phyloP scores from a whole-genome alignment of 1,284 basidiomycete genomes.

The Bjerkandera adusta region DNA sequence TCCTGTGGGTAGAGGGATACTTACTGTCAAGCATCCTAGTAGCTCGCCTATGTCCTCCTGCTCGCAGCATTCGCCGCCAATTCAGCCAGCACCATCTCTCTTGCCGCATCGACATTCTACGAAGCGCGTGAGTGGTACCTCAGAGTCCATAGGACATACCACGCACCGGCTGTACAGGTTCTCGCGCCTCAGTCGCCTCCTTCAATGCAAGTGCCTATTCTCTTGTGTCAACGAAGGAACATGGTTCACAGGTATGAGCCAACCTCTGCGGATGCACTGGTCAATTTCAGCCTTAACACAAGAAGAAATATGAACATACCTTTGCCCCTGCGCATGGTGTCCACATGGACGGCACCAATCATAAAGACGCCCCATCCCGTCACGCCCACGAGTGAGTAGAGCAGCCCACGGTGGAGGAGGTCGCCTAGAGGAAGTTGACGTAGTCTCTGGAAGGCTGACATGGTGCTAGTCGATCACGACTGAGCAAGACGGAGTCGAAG shows the following conservation, averaged over 20 bases:
- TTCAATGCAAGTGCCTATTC: constrained; percentile 2
- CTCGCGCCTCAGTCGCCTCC: constrained; percentile 2
- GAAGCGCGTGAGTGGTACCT: too few species aligned
- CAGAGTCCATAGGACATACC: too few species aligned
- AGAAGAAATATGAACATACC: constrained; percentile 17
- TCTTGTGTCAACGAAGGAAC: neutral
- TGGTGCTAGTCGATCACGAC: neutral
- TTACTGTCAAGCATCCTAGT: too few species aligned
- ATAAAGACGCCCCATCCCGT: constrained; percentile 28
- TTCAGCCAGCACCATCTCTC: too few species aligned
- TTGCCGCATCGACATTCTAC: too few species aligned
- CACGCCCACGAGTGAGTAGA: constrained; percentile 27
- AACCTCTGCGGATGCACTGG: neutral
- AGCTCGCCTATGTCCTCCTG: too few species aligned
- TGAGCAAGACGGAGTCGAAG: neutral
- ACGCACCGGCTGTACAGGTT: too few species aligned
- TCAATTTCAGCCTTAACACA: neutral
- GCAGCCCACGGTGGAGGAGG: constrained; percentile 26
- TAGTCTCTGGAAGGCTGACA: constrained; percentile 11
- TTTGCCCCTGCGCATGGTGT: constrained; percentile 27
- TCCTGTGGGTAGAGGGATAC: too few species aligned
- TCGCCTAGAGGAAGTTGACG: constrained; percentile 21
- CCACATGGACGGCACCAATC: constrained; percentile 30
- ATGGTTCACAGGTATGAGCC: neutral
- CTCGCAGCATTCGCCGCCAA: too few species aligned